phyloP scores from a whole-genome alignment of 116 monocot species.

The Cymodocea nodosa region DNA sequence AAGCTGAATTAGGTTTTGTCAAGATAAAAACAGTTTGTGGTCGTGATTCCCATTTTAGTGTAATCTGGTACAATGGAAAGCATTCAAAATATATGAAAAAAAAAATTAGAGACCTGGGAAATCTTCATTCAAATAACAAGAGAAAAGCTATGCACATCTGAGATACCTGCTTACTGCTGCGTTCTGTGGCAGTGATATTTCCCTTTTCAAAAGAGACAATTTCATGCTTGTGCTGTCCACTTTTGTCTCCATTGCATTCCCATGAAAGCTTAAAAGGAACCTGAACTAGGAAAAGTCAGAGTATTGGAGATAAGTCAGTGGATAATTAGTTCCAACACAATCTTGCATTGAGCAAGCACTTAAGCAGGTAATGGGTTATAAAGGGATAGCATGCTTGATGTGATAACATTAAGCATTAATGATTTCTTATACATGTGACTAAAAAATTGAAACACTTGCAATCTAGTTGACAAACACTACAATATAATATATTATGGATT shows the following conservation, averaged over 20 bases:
- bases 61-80: slow-evolving; percentile 36
- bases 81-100: not conserved
- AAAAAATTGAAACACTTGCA: too few species aligned
- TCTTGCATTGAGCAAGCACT: too few species aligned
- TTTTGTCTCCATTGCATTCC: slow-evolving; percentile 84
- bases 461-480: too few species aligned
- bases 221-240: slow-evolving; percentile 88
- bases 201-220: slow-evolving; percentile 93
- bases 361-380: too few species aligned
- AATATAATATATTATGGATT: too few species aligned
- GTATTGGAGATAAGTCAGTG: too few species aligned
- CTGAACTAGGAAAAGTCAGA: slow-evolving; percentile 16
- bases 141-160: not conserved
- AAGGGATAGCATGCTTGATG: too few species aligned
- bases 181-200: slow-evolving; percentile 79
- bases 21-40: slow-evolving; percentile 84
- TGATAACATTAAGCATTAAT: too few species aligned
- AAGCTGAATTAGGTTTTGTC: slow-evolving; percentile 88
- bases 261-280: slow-evolving; percentile 89
- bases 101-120: not conserved
- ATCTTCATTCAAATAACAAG: not conserved
- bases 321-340: too few species aligned
- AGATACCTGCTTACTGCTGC: slow-evolving; percentile 87
- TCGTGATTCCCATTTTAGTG: slow-evolving; percentile 88
- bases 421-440: too few species aligned